Evolutionary conservation across 1,284 basidiomycete species (phyloP).

Genomic region (Malassezia obtusa): DNA sequence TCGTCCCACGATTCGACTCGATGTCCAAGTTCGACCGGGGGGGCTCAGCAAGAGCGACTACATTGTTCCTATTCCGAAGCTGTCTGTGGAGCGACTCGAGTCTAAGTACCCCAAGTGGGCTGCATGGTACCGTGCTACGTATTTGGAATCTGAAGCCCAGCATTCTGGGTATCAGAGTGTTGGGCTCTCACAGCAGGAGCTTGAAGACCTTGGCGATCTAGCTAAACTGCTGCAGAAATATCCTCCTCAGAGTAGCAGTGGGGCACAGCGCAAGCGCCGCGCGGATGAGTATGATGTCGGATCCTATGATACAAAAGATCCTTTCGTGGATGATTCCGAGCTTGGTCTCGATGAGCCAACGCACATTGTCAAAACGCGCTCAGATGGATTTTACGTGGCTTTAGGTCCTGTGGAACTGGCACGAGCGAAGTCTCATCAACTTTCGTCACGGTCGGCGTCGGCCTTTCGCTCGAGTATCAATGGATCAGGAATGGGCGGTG

Average conservation of each 20-base stretch:
- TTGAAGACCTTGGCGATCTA: conserved; percentile 27
- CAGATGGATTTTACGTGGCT: conserved; percentile 80
- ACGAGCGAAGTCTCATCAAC: conserved; percentile 20
- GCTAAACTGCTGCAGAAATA: conserved; percentile 32
- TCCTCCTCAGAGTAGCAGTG: conserved; percentile 19
- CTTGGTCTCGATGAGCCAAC: conserved; percentile 78
- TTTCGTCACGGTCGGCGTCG: conserved; percentile 4
- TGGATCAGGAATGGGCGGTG: conserved; percentile 4
- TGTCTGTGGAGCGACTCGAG: conserved; percentile 30
- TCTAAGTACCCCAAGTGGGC: conserved; percentile 30
- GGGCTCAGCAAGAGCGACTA: conserved; percentile 23
- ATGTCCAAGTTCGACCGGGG: conserved; percentile 2
- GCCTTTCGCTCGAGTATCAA: conserved; percentile 13
- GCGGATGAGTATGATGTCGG: conserved; percentile 40
- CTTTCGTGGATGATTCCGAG: conserved; percentile 96
- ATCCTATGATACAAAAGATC: conserved; percentile 75
- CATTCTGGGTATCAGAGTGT: conserved; percentile 16
- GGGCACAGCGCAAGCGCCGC: conserved; percentile 15
- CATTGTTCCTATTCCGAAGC: conserved; percentile 34
- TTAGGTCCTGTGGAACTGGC: conserved; percentile 43
- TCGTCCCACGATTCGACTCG: conserved; percentile 20
- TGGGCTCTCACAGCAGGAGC: conserved; percentile 16
- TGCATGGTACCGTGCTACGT: conserved; percentile 30
- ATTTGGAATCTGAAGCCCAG: conserved; percentile 15
- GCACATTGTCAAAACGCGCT: conserved; percentile 82